Base-by-base conservation (phyloP, 2,329 filamentous ascomycete species). In the Dothistroma pini region DNA sequence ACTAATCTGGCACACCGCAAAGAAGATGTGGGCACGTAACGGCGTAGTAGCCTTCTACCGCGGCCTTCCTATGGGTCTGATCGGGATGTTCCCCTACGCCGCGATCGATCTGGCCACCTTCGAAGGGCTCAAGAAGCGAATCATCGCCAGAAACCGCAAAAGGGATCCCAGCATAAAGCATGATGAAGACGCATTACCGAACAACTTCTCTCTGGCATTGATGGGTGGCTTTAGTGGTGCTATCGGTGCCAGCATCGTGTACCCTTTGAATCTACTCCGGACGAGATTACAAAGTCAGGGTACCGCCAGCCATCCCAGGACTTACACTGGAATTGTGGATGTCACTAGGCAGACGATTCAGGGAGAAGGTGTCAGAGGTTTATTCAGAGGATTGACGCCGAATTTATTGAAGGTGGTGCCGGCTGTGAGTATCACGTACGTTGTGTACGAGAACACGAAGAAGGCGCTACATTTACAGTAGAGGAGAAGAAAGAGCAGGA, bases 41-140 rank as follows among this genome's bases (percentile, higher is more conserved):
- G 91, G 91, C 22, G 68, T 93, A 31, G 81, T 84, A 34, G 83
- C 90, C 7, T 93, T 92, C 65, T 99, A 97, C 75, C 91, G 93
- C 57, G 95, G 95, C 47, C 83, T 99, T 35, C 93, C 92, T 0
- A 95, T 97, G 85, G 95, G 95, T 16, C 83, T 99, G 4, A 79
- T 97, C 55, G 95, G 95, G 74, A 97, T 97, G 87, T 99, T 99
- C 71, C 95, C 95, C 0, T 99, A 97, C 75, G 93, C 92, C 48
- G 95, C 95, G 54, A 96, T 99, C 72, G 95, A 99, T 73, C 88
- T 99, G 71, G 91, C 91, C 66, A 96, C 91, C 0, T 99, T 97
- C 72, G 95, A 99, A 77, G 86, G 95, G 62, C 83, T 97, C 63
- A 99, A 99, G 77, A 86, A 84, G 53, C 82, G 82, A 8, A 86